Conservation (phyloP, 495 filamentous ascomycete species). For the Penicillium canescens region DNA sequence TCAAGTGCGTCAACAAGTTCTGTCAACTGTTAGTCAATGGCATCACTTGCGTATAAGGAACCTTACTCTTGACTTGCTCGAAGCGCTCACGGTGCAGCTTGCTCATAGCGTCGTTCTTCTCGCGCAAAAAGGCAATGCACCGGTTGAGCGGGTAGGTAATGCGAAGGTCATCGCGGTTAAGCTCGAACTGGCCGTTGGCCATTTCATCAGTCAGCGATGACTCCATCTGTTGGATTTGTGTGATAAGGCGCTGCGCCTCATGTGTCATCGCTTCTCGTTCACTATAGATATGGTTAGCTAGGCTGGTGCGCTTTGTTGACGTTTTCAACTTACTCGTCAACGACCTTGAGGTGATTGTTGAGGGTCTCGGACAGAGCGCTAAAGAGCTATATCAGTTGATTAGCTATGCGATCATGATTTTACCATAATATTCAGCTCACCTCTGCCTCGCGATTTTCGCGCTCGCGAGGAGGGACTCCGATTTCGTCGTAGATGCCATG, state of each 20-base stretch:
- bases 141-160: constrained; percentile 78
- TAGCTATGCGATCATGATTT: not conserved
- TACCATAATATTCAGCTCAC: constrained; percentile 46
- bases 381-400: constrained; percentile 63
- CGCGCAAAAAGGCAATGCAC: constrained; percentile 76
- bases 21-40: constrained; percentile 40
- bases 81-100: constrained; percentile 85
- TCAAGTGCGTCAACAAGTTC: constrained; percentile 91
- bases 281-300: constrained; percentile 34
- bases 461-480: constrained; percentile 84
- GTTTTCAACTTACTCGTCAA: constrained; percentile 59
- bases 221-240: constrained; percentile 89
- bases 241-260: constrained; percentile 83
- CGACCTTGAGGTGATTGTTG: constrained; percentile 76
- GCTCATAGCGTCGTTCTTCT: constrained; percentile 78
- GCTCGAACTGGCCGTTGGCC: constrained; percentile 57
- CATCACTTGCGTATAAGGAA: not conserved
- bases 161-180: constrained; percentile 64
- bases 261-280: constrained; percentile 88
- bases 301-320: not conserved
- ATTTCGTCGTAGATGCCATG: constrained; percentile 97
- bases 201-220: constrained; percentile 77
- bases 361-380: constrained; percentile 83
- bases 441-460: constrained; percentile 83
- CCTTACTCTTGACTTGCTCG: constrained; percentile 89